Conservation (phyloP, 176 grass and related monocot species). For the Ananas comosus region DNA sequence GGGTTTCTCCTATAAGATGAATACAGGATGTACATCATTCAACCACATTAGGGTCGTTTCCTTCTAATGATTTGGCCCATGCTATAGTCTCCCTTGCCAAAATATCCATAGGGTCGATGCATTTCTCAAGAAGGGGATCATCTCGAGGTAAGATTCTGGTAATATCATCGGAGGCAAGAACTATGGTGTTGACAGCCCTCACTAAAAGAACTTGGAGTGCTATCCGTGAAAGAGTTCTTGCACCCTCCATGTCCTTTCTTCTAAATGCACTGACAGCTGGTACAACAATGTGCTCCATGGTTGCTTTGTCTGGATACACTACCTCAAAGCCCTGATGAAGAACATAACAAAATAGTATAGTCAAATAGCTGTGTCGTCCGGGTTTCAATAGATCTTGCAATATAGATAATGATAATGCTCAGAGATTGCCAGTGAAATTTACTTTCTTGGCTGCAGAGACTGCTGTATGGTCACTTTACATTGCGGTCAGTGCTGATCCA, state of each 20-base stretch:
- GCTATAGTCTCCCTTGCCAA: constrained; percentile 38
- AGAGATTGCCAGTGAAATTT: too few relatives aligned
- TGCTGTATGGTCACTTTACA: too few relatives aligned
- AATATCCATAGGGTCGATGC: constrained; percentile 61
- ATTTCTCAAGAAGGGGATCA: constrained; percentile 55
- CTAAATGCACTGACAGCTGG: constrained; percentile 43
- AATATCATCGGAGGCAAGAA: constrained; percentile 66
- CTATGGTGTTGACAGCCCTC: constrained; percentile 49
- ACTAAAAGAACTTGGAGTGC: constrained; percentile 70
- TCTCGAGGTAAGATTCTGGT: constrained; percentile 52
- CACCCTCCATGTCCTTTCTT: constrained; percentile 63
- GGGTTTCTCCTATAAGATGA: neutral
- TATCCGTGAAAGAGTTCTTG: constrained; percentile 60
- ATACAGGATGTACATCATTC: neutral
- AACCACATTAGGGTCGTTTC: neutral
- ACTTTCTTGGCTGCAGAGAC: too few relatives aligned
- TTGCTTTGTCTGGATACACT: constrained; percentile 48
- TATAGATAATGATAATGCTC: neutral
- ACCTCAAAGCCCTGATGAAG: constrained; percentile 64
- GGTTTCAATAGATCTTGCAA: neutral
- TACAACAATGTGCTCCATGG: constrained; percentile 54
- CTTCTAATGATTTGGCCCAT: constrained; percentile 19
- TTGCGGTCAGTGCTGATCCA: too few relatives aligned
- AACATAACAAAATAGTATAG: constrained; percentile 12
- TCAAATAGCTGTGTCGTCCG: neutral